Conservation (phyloP, 1,284 basidiomycete genomes). For the Cryptococcus floricola region DNA sequence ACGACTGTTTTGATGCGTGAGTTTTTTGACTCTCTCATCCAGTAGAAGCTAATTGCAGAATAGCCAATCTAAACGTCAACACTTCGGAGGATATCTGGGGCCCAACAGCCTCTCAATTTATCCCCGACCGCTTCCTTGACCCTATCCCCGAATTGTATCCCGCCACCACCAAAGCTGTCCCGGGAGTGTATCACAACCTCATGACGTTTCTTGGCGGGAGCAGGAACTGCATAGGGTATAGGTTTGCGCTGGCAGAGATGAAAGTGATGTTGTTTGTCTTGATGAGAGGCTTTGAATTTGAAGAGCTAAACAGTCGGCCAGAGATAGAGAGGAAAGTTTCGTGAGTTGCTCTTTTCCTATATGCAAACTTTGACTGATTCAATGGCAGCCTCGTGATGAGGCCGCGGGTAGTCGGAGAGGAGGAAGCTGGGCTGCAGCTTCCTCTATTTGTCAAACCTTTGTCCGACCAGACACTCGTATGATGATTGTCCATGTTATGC, state of each 20-base stretch:
- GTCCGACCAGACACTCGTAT: too few species aligned
- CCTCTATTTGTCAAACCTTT: neutral
- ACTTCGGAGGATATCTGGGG: constrained; percentile 63
- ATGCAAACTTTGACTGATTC: too few species aligned
- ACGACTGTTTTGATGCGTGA: constrained; percentile 41
- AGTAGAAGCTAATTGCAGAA: constrained; percentile 2
- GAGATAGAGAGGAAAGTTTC: constrained; percentile 30
- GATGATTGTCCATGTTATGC: too few species aligned
- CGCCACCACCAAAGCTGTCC: neutral
- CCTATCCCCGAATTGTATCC: neutral
- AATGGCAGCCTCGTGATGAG: too few species aligned
- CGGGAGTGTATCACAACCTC: constrained; percentile 14
- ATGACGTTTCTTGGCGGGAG: constrained; percentile 65
- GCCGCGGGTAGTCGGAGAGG: too few species aligned
- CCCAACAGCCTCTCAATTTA: constrained; percentile 62
- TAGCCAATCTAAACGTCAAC: constrained; percentile 57
- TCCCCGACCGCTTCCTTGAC: constrained; percentile 34
- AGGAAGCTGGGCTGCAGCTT: too few species aligned
- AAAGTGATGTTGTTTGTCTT: constrained; percentile 60
- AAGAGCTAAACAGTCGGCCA: constrained; percentile 48
- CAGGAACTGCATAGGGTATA: constrained; percentile 66
- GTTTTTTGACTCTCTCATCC: too few species aligned
- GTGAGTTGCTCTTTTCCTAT: constrained; percentile 18
- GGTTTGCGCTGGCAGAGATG: constrained; percentile 65
- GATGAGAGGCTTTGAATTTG: constrained; percentile 58